Base-by-base conservation (phyloP, 1,139 yeast species). In the Torulaspora globosa region DNA sequence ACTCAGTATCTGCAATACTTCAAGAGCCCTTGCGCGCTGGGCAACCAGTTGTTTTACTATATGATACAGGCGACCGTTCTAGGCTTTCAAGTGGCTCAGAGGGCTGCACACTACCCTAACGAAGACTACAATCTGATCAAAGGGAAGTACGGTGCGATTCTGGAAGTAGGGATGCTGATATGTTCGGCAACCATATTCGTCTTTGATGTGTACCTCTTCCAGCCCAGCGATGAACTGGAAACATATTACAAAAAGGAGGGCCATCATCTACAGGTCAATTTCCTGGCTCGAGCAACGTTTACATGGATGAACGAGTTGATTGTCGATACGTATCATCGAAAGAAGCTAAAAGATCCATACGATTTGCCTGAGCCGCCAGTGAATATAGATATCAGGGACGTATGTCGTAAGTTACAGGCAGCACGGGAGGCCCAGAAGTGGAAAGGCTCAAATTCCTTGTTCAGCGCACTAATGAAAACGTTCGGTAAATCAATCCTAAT, bases 241-340 rank as follows among this genome's bases (percentile, higher is more conserved):
- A 71, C 71, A 5, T 70, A 69, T 52, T 76, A 62, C 47, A 33
- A 59, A 2, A 60, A 60, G n/a, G 53, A 63, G 11, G 53, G 52
- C 6, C 59, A 72, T 5, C 55, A 63, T n/a, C 63, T 65, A 1
- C 76, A 79, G 30, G 65, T 62, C 7, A 76, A 79, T 53, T 54
- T 78, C n/a, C 56, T 79, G 16, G 76, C 81, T 3, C 64, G 67
- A 36, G 56, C 78, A 24, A 78, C 84, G 0, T 80, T 78, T 53
- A 69, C 76, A 7, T 80, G 85, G 85, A 78, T 82, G 82, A 80
- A 80, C 55, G 69, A 67, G 1, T 58, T 82, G 48, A 74, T 82
- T 30, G 57, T 61, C 21, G 73, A 73, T 44, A 78, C 83, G 0
- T 76, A 77, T 48, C 59, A 62, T 10, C 72, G 72, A 36, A 72